A percentile compares a stretch with the other conserved stretches of the same genome.
Evolutionary conservation across 1,284 basidiomycete species (phyloP).

Genomic region (Leccinum pallidistipes): DNA sequence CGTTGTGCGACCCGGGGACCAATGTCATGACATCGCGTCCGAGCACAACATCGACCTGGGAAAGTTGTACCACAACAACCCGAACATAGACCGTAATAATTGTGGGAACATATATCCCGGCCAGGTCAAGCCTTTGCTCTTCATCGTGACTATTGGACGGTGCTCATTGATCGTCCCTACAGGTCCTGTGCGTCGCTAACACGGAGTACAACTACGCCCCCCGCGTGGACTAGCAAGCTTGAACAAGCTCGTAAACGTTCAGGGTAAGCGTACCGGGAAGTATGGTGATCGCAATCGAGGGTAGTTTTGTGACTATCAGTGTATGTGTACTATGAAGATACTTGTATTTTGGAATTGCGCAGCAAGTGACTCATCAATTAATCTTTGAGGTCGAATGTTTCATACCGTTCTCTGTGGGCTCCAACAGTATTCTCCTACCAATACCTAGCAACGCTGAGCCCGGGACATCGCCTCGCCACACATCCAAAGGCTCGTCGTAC

Average conservation of each 20-base stretch:
- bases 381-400: neutral
- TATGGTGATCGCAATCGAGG: neutral
- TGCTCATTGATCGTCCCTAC: neutral
- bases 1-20: neutral
- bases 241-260: neutral
- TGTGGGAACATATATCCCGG: neutral
- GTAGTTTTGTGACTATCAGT: neutral
- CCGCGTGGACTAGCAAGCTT: neutral
- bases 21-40: neutral
- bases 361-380: neutral
- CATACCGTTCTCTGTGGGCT: too few relatives aligned
- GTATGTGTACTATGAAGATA: neutral
- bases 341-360: too few relatives aligned
- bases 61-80: neutral
- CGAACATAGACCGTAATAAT: neutral
- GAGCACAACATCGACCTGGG: neutral
- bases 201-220: too few relatives aligned
- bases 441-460: too few relatives aligned
- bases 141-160: neutral
- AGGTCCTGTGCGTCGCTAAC: too few relatives aligned
- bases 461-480: too few relatives aligned
- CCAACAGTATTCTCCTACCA: too few relatives aligned
- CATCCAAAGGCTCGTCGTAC: too few relatives aligned
- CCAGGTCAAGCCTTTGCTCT: neutral
- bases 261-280: neutral